These are phyloP conservation scores for Cryptococcus sp. DNA, from an alignment of 1,284 basidiomycete species.

Conservation along the genomic window DNA sequence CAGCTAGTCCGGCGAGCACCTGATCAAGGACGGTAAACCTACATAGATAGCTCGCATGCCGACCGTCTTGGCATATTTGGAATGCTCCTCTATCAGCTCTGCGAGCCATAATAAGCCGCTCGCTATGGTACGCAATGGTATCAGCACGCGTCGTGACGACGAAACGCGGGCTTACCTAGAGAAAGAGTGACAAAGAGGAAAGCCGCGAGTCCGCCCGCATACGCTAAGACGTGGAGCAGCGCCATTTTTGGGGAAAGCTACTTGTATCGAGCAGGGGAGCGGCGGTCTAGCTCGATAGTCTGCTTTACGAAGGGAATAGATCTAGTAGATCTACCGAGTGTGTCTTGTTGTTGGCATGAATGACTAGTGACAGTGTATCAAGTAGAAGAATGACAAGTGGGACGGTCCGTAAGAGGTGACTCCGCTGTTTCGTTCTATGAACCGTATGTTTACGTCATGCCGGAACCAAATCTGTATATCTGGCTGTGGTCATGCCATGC, in stretches of 20 bases:
- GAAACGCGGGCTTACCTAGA: constrained; percentile 60
- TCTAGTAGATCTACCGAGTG: too few species aligned
- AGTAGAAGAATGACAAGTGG: background rate
- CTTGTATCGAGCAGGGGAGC: background rate
- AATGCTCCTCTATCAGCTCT: constrained; percentile 91
- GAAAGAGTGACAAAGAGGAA: constrained; percentile 79
- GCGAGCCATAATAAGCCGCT: constrained; percentile 90
- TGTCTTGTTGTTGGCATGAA: too few species aligned
- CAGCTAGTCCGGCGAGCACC: background rate
- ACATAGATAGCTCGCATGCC: constrained; percentile 85
- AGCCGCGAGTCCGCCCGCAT: constrained; percentile 66
- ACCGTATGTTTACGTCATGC: background rate
- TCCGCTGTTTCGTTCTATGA: too few species aligned
- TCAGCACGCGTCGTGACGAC: background rate
- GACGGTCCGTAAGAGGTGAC: background rate
- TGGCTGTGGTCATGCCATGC: too few species aligned
- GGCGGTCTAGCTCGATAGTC: background rate
- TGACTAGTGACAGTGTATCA: background rate
- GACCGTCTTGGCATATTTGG: constrained; percentile 71
- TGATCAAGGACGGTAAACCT: constrained; percentile 48
- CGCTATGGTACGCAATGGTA: constrained; percentile 58
- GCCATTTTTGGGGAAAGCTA: constrained; percentile 12
- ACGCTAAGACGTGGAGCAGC: constrained; percentile 56
- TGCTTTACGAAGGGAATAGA: too few species aligned
- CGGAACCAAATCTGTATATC: background rate